Evolutionary conservation across 83 land plant species (phyloP).

Genomic region (Thuja plicata): DNA sequence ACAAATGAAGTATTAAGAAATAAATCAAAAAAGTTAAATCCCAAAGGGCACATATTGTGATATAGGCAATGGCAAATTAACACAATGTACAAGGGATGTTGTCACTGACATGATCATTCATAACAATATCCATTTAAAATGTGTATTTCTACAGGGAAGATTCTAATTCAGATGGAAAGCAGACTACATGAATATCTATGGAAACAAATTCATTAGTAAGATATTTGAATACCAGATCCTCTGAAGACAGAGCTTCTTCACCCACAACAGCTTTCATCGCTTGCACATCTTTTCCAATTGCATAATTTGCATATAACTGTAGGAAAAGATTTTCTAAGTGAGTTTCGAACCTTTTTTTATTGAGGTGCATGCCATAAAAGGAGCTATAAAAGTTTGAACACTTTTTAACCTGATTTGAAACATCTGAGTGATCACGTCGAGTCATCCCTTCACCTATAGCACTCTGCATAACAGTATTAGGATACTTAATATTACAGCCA

Average conservation of each 20-base stretch:
- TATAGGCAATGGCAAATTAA: not conserved
- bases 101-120: not conserved
- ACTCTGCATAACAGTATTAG: constrained; percentile 59
- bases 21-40: not conserved
- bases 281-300: constrained; percentile 99
- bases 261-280: constrained; percentile 99
- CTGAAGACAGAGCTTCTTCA: constrained; percentile 98
- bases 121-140: not conserved
- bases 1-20: not conserved
- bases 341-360: not conserved
- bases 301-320: constrained; percentile 99
- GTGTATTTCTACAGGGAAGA: not conserved
- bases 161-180: not conserved
- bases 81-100: not conserved
- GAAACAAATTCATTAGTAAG: not conserved
- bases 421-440: constrained; percentile 98
- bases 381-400: not conserved
- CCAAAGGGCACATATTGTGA: not conserved
- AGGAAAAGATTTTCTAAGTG: not conserved
- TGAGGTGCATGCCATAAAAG: not conserved
- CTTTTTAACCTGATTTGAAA: constrained; percentile 88
- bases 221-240: constrained; percentile 74
- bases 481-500: not conserved
- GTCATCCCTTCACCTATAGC: constrained; percentile 99
- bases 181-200: not conserved